Evolutionary conservation across 306 rosid species (phyloP).

Genomic region (Prunus davidiana): DNA sequence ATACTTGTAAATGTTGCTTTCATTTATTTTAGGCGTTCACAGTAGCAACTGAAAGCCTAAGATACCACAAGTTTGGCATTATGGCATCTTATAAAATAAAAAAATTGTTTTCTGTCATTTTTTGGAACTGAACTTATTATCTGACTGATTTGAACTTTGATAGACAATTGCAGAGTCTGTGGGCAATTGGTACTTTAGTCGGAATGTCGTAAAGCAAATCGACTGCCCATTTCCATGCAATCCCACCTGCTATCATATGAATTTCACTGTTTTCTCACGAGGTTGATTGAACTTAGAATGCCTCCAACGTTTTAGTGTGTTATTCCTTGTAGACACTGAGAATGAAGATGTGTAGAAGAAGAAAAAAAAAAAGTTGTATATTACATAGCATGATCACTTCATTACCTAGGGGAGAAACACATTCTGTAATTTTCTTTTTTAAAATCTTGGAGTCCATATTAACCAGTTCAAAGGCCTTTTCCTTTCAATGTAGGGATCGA

Average conservation of each 20-base stretch:
- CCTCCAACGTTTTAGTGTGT: background rate
- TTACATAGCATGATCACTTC: too few species aligned
- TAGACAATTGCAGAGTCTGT: constrained; percentile 93
- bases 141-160: background rate
- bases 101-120: background rate
- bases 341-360: background rate
- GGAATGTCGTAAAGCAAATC: constrained; percentile 46
- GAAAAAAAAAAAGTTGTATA: background rate
- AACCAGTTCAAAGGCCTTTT: too few species aligned
- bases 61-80: background rate
- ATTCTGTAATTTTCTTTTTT: background rate
- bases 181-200: constrained; percentile 78
- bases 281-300: constrained; percentile 17
- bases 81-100: background rate
- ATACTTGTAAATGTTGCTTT: background rate
- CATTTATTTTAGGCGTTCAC: background rate
- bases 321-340: background rate
- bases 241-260: constrained; percentile 77
- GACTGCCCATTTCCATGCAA: constrained; percentile 91
- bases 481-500: too few species aligned
- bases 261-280: constrained; percentile 44
- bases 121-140: background rate
- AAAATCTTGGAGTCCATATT: too few species aligned
- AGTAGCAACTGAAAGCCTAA: background rate
- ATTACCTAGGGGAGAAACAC: too few species aligned